These are phyloP conservation scores for Dichotomocladium elegans DNA, from an alignment of 371 early-diverging fungal genomes.

Conservation along the genomic window DNA sequence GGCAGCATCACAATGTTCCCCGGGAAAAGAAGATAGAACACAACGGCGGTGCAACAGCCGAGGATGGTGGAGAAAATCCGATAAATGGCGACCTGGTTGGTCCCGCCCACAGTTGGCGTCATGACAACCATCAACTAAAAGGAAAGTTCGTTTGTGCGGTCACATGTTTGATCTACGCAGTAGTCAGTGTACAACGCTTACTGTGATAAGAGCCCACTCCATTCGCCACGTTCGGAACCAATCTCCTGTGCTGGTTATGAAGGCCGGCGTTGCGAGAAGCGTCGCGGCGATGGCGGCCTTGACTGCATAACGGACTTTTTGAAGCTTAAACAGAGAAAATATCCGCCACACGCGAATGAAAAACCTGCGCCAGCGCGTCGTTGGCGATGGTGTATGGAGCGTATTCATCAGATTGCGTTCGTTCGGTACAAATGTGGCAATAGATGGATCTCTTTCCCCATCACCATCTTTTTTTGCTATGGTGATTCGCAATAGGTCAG, in stretches of 20 bases:
- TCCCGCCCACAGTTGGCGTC: conserved; percentile 84
- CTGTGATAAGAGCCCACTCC: conserved; percentile 82
- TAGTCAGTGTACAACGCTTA: too few species aligned
- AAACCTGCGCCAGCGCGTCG: conserved; percentile 45
- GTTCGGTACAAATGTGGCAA: conserved; percentile 14
- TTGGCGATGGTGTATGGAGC: conserved; percentile 67
- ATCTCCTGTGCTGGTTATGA: conserved; percentile 52
- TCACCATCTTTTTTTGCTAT: background rate
- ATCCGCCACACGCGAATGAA: conserved; percentile 56
- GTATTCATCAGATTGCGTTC: conserved; percentile 52
- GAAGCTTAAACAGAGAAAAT: conserved; percentile 54
- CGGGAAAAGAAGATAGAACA: conserved; percentile 56
- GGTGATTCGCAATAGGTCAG: too few species aligned
- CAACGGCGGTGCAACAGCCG: conserved; percentile 62
- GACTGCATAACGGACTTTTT: conserved; percentile 67
- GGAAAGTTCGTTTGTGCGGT: background rate
- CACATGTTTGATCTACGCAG: too few species aligned
- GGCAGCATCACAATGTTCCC: conserved; percentile 49
- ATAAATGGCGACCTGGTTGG: conserved; percentile 69
- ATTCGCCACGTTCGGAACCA: conserved; percentile 63
- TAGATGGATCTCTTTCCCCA: background rate
- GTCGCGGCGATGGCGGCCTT: conserved; percentile 64
- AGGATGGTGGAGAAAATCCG: conserved; percentile 74
- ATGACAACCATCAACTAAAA: conserved; percentile 66
- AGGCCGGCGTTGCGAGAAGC: conserved; percentile 63